phyloP scores from a whole-genome alignment of 352 stramenopile genomes.

The Phytophthora capsici region DNA sequence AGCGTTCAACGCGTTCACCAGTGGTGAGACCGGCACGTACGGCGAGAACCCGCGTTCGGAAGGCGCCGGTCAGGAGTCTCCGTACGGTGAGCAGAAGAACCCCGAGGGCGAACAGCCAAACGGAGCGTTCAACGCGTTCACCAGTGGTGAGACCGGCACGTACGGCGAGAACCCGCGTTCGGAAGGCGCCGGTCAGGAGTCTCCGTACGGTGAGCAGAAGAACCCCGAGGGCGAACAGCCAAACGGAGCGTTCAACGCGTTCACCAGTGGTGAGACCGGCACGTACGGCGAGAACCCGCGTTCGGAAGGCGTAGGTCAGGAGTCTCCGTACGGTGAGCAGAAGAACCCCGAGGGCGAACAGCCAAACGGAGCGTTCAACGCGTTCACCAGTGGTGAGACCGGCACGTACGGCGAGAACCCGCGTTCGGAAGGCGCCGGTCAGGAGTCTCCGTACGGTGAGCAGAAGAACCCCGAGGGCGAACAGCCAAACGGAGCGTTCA shows the following conservation, averaged over 20 bases:
- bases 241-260: conserved; percentile 7
- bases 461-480: background rate
- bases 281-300: conserved; percentile 1
- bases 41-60: background rate
- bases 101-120: background rate
- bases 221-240: background rate
- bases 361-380: conserved; percentile 4
- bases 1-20: conserved; percentile 7
- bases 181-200: background rate
- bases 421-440: background rate
- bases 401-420: conserved; percentile 2
- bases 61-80: background rate
- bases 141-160: background rate
- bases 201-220: background rate
- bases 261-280: background rate
- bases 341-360: background rate
- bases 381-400: background rate
- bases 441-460: background rate
- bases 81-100: background rate
- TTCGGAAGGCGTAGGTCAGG: background rate
- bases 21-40: background rate
- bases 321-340: background rate
- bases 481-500: conserved; percentile 1
- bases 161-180: background rate
- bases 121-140: conserved; percentile 11